Evolutionary conservation across 371 early-diverging fungal genomes (phyloP), one percentile per base, ranked within the genome.

Genomic region (Apophysomyces variabilis): DNA sequence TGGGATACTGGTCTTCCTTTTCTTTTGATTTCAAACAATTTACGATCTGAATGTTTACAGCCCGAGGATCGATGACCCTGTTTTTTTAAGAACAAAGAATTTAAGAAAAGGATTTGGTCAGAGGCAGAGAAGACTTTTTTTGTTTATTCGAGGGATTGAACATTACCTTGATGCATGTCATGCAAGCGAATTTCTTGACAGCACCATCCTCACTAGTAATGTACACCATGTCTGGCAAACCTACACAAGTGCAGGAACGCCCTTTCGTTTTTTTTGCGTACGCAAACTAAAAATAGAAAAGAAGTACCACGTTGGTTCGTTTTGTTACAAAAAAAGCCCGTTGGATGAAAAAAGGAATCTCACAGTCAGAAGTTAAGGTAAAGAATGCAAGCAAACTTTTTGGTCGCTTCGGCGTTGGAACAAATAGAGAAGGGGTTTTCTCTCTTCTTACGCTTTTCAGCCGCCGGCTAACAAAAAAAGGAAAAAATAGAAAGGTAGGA

Each of bases 1-100:
- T 93, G 94, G 37, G 90, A 87, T 9, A 89, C 80, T 2, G 94
- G 94, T 26, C 94, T 83, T 32, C 94, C 94, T 74, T 92, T 92
- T 73, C 80, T 85, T 62, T 87, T 81, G 18, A 93, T 88, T 68
- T 86, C 88, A 61, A 87, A 73, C 58, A 92, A 78, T 47, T 82
- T 79, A 54, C 94, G 85, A 62, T 89, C 82, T 4, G 66, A 21
- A 73, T 89, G 90, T 47, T 66, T 74, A 65, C 90, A 89, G 37
- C 75, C 76, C 16, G 87, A 79, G 16, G 88, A 85, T 38, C 90
- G 81, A 69, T 89, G 90, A 18, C 90, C 90, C 75, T 87, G 74
- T n/a, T 26, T 26, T 26, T 26, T 26, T 26, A 3, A 26, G 32
- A 26, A 26, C 32, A 26, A 3, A 26, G 32, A 26, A 26, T 26